Percentiles rank a stretch among this genome's conserved stretches.
Evolutionary conservation across 345 rosid genomes (phyloP).

Genomic region (Sisymbrium irio): DNA sequence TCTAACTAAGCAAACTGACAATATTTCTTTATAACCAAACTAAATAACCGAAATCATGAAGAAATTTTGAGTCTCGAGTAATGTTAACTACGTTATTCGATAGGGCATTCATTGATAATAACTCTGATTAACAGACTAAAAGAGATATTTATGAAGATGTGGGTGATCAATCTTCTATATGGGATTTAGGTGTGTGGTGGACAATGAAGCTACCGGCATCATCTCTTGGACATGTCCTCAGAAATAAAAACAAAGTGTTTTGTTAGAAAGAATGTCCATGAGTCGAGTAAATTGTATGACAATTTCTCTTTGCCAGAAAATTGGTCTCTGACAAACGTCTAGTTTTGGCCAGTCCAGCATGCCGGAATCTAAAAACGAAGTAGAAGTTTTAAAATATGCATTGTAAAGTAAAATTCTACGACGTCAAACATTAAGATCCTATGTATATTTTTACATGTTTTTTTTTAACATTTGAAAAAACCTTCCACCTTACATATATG

Average conservation of each 20-base stretch:
- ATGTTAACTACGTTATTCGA: neutral
- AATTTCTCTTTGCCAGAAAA: neutral
- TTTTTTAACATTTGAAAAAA: no score
- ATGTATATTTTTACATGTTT: no score
- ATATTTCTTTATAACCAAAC: neutral
- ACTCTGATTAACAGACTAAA: neutral
- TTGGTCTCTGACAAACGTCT: neutral
- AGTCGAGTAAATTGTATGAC: neutral
- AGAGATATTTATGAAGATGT: neutral
- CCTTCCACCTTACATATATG: slow-evolving; percentile 1
- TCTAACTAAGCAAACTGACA: no score
- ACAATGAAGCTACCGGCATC: neutral
- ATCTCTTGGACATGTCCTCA: neutral
- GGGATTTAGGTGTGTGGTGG: neutral
- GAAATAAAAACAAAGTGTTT: neutral
- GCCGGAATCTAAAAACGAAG: neutral
- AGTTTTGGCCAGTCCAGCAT: neutral
- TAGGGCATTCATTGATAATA: neutral
- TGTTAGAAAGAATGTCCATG: neutral
- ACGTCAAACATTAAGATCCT: no score
- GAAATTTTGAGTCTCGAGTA: no score
- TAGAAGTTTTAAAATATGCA: neutral
- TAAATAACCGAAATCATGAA: neutral
- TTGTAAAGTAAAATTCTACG: neutral
- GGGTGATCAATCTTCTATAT: neutral